These are phyloP conservation scores for Bacidia gigantensis DNA, from an alignment of 495 filamentous ascomycete genomes.

Conservation along the genomic window DNA sequence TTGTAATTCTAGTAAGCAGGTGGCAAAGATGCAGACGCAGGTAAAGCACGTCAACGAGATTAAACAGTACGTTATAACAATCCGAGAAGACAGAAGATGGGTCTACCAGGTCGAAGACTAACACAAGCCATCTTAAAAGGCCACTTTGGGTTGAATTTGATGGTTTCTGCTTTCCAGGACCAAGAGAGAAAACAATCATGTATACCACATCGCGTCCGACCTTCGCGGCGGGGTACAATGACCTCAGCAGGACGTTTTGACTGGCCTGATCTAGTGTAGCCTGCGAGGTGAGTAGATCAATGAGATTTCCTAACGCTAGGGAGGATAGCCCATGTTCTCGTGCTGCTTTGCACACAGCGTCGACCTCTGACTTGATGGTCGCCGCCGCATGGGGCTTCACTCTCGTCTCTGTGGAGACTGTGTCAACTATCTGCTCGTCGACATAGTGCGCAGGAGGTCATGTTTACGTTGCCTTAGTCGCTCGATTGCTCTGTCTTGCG, in stretches of 20 bases:
- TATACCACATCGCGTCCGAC: slow-evolving; percentile 48
- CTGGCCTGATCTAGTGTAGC: slow-evolving; percentile 66
- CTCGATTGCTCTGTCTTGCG: too few relatives aligned
- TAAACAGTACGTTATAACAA: slow-evolving; percentile 69
- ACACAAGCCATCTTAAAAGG: slow-evolving; percentile 67
- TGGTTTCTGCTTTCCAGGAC: slow-evolving; percentile 66
- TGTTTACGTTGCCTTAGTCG: too few relatives aligned
- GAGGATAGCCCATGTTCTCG: slow-evolving; percentile 54
- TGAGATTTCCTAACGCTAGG: slow-evolving; percentile 42
- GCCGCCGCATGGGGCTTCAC: background rate
- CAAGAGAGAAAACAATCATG: slow-evolving; percentile 58
- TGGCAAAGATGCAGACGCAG: slow-evolving; percentile 48
- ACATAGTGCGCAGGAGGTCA: too few relatives aligned
- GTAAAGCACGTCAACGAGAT: slow-evolving; percentile 66
- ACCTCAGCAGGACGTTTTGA: slow-evolving; percentile 50
- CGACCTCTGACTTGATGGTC: slow-evolving; percentile 1
- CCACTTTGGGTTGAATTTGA: slow-evolving; percentile 52
- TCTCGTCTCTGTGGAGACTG: too few relatives aligned
- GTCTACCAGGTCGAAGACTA: slow-evolving; percentile 61
- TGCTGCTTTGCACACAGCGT: slow-evolving; percentile 30
- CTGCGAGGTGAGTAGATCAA: slow-evolving; percentile 51
- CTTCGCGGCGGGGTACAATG: slow-evolving; percentile 56
- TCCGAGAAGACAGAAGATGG: slow-evolving; percentile 50
- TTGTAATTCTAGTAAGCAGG: slow-evolving; percentile 67
- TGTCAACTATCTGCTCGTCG: too few relatives aligned